These are phyloP conservation scores for Raphanus raphanistrum DNA, from an alignment of 345 rosid species.

Conservation along the genomic window DNA sequence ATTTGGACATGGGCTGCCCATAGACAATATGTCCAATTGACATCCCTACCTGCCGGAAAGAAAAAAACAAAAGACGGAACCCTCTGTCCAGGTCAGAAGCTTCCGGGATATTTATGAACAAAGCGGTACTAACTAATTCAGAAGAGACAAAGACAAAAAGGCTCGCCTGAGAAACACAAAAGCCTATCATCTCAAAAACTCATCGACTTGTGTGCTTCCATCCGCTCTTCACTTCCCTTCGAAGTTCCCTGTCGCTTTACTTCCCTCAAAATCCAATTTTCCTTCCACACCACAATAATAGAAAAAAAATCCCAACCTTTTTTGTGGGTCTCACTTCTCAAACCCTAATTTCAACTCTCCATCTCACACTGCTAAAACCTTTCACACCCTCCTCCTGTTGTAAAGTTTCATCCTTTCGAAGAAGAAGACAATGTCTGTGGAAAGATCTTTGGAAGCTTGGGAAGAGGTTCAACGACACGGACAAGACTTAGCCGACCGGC, in stretches of 20 bases:
- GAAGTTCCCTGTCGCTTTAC: conserved; percentile 4
- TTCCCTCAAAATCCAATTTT: conserved; percentile 18
- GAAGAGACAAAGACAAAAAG: background rate
- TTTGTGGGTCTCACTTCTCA: conserved; percentile 19
- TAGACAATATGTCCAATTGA: too few relatives aligned
- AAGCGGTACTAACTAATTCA: background rate
- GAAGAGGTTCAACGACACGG: conserved; percentile 97
- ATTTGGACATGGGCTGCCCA: too few relatives aligned
- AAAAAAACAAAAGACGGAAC: background rate
- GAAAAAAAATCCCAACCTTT: conserved; percentile 6
- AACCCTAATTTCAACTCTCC: conserved; percentile 4
- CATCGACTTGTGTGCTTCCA: conserved; percentile 30
- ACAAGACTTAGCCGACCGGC: conserved; percentile 82
- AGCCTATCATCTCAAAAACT: conserved; percentile 20
- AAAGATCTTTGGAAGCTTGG: conserved; percentile 93
- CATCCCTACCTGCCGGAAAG: too few relatives aligned
- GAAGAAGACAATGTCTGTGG: conserved; percentile 62
- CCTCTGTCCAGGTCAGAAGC: conserved; percentile 1
- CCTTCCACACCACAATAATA: background rate
- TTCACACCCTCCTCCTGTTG: background rate
- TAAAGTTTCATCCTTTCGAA: conserved; percentile 18
- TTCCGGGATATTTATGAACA: conserved; percentile 5
- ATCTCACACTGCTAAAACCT: background rate
- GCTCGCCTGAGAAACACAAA: conserved; percentile 2
- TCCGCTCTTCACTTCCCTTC: background rate